phyloP scores from a whole-genome alignment of 2,329 filamentous ascomycete species.

The Neofusicoccum umdonicola region DNA sequence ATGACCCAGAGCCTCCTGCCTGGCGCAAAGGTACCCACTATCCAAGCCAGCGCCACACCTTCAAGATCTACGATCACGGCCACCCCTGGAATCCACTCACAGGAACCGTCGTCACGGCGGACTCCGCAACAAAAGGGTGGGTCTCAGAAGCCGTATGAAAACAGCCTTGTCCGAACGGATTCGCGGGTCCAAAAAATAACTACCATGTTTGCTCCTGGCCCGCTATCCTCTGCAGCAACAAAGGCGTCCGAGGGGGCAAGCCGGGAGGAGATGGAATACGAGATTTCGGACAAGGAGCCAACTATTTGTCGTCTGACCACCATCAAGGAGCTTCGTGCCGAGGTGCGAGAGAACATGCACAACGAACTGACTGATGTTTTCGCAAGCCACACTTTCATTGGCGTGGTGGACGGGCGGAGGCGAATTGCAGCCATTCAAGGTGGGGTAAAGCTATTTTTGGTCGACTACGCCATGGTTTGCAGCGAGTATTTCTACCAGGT shows the following conservation, averaged over 20 bases:
- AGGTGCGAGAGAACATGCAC: slow-evolving; percentile 79
- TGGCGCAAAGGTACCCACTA: slow-evolving; percentile 52
- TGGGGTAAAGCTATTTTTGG: slow-evolving; percentile 84
- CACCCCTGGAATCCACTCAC: slow-evolving; percentile 19
- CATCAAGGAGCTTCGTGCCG: slow-evolving; percentile 76
- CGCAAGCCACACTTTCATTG: slow-evolving; percentile 86
- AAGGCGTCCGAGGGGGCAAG: slow-evolving; percentile 34
- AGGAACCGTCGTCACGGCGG: neutral
- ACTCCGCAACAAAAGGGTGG: slow-evolving; percentile 23
- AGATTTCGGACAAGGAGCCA: slow-evolving; percentile 66
- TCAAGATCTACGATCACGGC: slow-evolving; percentile 23
- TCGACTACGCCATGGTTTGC: slow-evolving; percentile 84
- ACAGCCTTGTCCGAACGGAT: slow-evolving; percentile 88
- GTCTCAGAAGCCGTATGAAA: slow-evolving; percentile 65
- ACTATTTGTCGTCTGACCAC: slow-evolving; percentile 75
- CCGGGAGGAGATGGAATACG: slow-evolving; percentile 64
- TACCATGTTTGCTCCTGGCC: slow-evolving; percentile 74
- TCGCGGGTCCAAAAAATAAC: slow-evolving; percentile 90
- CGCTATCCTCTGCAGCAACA: slow-evolving; percentile 33
- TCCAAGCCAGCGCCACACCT: slow-evolving; percentile 14
- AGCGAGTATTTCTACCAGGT: slow-evolving; percentile 95
- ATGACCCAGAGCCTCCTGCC: slow-evolving; percentile 88
- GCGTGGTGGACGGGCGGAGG: slow-evolving; percentile 81
- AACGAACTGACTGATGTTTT: slow-evolving; percentile 83
- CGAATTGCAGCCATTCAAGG: slow-evolving; percentile 91